Conservation (phyloP, 2,329 filamentous ascomycete genomes). For the Fusarium abutilonis region DNA sequence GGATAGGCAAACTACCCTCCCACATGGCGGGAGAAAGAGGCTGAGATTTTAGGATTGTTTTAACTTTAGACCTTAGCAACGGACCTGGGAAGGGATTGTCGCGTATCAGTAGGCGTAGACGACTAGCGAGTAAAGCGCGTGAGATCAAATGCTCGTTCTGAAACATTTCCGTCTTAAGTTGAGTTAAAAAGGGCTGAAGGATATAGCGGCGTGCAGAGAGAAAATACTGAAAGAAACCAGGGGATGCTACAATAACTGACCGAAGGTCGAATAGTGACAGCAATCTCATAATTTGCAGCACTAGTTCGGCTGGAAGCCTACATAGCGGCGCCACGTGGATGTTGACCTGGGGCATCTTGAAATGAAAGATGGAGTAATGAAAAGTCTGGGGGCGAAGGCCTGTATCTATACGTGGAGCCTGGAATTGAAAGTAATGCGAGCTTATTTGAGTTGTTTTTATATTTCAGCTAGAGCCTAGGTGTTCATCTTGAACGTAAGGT, state of each 20-base stretch:
- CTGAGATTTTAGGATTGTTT: constrained; percentile 8
- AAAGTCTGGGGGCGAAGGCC: background rate
- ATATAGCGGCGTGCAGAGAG: background rate
- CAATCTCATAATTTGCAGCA: constrained; percentile 10
- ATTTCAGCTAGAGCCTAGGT: too few species aligned
- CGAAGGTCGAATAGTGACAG: constrained; percentile 8
- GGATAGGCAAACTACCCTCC: constrained; percentile 9
- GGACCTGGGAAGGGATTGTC: constrained; percentile 1
- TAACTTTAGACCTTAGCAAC: constrained; percentile 2
- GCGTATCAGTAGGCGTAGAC: constrained; percentile 1
- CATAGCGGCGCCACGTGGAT: constrained; percentile 3
- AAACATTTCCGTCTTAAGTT: constrained; percentile 6
- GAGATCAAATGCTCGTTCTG: constrained; percentile 7
- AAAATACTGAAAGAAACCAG: constrained; percentile 8
- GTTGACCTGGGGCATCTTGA: constrained; percentile 1
- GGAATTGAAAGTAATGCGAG: background rate
- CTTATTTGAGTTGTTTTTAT: too few species aligned
- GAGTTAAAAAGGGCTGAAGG: constrained; percentile 8
- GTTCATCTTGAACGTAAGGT: background rate
- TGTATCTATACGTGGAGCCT: constrained; percentile 1
- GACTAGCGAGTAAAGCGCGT: constrained; percentile 6
- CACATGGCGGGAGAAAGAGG: constrained; percentile 4
- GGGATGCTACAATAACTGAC: constrained; percentile 1
- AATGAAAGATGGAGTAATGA: background rate
- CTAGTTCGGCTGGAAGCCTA: constrained; percentile 10